Evolutionary conservation across 73 alveolate genomes (phyloP), one percentile per base, ranked within the genome.

Genomic region (Paraurostyla sp.): DNA sequence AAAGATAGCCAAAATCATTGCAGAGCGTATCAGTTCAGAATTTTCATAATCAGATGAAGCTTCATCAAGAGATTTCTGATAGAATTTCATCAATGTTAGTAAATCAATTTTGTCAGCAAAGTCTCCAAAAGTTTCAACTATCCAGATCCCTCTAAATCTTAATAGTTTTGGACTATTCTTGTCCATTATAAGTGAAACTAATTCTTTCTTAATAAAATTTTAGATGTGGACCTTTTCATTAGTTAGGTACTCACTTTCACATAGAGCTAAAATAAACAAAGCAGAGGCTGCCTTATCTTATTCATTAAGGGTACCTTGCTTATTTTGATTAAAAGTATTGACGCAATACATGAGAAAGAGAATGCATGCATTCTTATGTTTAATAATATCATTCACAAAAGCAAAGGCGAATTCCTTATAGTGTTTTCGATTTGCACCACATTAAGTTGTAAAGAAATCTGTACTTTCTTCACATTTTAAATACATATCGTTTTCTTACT

Each of bases 131-230:
- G 87, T 73, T 36, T 73, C 87, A 11, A 73, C 32, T 0, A 73
- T 73, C 87, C 87, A 73, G 6, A 73, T 73, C 0, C 71, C 87
- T 30, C 87, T 73, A 48, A 73, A 73, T 33, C 87, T 73, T n/a
- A 50, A 0, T 6, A 73, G 71, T 25, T 48, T 43, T 20, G 41
- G 20, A 20, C 29, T 50, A 11, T 45, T 3, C n/a, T 20, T 6
- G 71, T 73, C 56, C n/a, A 48, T 27, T 0, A 73, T 38, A 6
- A 73, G 0, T 0, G 23, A 0, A 3, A 73, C 30, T n/a, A 73
- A 27, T 23, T 73, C 69, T 7, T 30, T 73, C 56, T 73, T 73
- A 43, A 36, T 20, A 35, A 73, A 73, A 25, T 50, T 50, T 13
- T 48, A 68, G 52, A 73, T 50, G 23, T 32, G n/a, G 15, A 50